Base-by-base conservation (phyloP, 805 yeast genomes). In the Lipomyces orientalis region DNA sequence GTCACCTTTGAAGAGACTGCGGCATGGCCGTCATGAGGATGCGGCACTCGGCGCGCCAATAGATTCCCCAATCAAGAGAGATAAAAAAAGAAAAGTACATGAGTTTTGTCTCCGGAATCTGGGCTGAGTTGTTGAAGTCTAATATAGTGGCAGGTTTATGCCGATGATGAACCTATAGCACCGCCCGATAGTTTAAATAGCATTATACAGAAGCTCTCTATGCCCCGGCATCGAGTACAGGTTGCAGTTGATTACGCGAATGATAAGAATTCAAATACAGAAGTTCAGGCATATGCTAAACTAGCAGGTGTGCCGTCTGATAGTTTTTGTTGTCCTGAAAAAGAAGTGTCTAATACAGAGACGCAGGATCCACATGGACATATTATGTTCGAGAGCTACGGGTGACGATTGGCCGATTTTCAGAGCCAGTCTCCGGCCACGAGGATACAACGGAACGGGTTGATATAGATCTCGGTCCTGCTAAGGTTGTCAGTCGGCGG, bases 281-380 rank as follows among this genome's bases (percentile, higher is more conserved):
- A 93, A 77, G 93, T 95, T n/a, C 97, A 93, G 80, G 99, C 99
- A 0, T 95, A 94, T 78, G 99, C 98, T 46, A 95, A 95, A 78
- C 89, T 95, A 59, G 93, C 98, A 0, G 99, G 99, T 56, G 81
- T 39, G 70, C 46, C 9, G 39, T 51, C 46, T 16, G 34, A 2
- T 37, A 54, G 25, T 39, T 57, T 56, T 22, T 16, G 54, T 58
- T 61, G 6, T 6, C 49, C n/a, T 43, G 49, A 7, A 16, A 9
- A 33, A 16, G 9, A 33, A 31, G 51, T 57, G 25, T 43, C 58
- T 22, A 29, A n/a, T 16, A 7, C 29, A 7, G 16, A 16, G 9
- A n/a, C 14, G 5, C 31, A 71, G 73, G 75, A 8, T 71, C 84
- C 46, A 87, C 87, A 75, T 95, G 99, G 99, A 94, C 99, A 1